Base-by-base conservation (phyloP, 768 basidiomycete genomes). In the Dendrothele bispora region DNA sequence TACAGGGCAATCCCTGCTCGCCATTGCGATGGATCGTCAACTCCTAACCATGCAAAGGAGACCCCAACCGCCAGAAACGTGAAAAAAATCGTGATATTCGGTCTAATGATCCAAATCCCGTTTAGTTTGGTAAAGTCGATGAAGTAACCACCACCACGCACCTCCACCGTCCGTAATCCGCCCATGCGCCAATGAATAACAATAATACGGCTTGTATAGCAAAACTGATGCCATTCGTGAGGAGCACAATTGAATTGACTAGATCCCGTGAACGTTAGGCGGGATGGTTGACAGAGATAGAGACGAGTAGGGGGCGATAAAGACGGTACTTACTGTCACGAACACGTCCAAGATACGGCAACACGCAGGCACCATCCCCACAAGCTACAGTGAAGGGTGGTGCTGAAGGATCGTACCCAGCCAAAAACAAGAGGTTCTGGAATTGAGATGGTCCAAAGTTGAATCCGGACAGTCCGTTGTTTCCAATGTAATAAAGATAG, bases 111-210 rank as follows among this genome's bases (percentile, higher is more conserved):
- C 14, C 17, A 17, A n/a, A 15, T 27, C 2, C 6, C n/a, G n/a
- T n/a, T n/a, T n/a, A n/a, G 15, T 25, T 34, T 14, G 22, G 3
- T 11, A 34, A 1, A 37, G 15, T 6, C 24, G 20, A 21, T 17
- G 45, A 27, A 22, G 24, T 17, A 40, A 42, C n/a, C n/a, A n/a
- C n/a, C n/a, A n/a, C n/a, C n/a, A n/a, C n/a, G 35, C 34, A 83
- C 84, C 84, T 84, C 87, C 86, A 88, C 14, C 69, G 66, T n/a
- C 88, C 88, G 61, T 89, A 91, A 61, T 90, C 88, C 1, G 87
- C 86, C 83, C 87, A 89, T 3, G 86, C 84, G 4, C 87, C 88
- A 24, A 90, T 78, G 11, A 76, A 55, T 20, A 89, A 63, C 32
- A 91, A 66, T 14, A 89, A 57, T 14, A 74, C 77, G 0, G 86